Evolutionary conservation across 139 green algal species (phyloP), one percentile per base, ranked within the genome.

Genomic region (Trebouxia sp.): DNA sequence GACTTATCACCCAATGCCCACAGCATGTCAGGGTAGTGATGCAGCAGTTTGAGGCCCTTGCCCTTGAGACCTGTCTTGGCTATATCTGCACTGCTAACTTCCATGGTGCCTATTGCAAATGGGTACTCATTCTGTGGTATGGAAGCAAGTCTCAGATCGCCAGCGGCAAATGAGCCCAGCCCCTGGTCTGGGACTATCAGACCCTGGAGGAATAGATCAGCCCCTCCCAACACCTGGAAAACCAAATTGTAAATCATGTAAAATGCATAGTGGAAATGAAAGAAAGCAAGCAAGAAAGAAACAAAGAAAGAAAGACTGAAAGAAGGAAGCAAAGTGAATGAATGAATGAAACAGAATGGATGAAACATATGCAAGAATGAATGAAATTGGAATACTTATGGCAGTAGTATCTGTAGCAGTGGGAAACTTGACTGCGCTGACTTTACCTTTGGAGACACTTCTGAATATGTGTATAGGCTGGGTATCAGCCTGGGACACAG

Each of bases 41-140:
- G 84, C 32, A 87, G 76, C 65, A 87, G 76, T 67, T 85, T 85
- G 43, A 87, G 38, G 3, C 84, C 83, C 50, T 81, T 80, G 26
- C 83, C 83, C 79, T 84, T 87, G 43, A 87, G 70, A 22, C 83
- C 82, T 8, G 22, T 24, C 48, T 28, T 47, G 22, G 45, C 65
- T 9, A 76, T 47, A 20, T 65, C 78, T 37, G 41, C 78, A 28
- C 51, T 80, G 51, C 75, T 80, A 3, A 35, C 37, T 26, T 80
- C 75, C 69, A 77, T 77, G 24, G 26, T 26, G 7, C 69, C 69
- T 10, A 77, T 53, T 11, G 82, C 82, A 79, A 86, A 86, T 0
- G 82, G 69, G 72, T 51, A 83, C 4, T 39, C 15, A 45, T 81
- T 78, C 17, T 65, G 43, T 20, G 69, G 67, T 48, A 83, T 74